phyloP scores from a whole-genome alignment of 2,329 filamentous ascomycete genomes.

The Fusarium sacchari region DNA sequence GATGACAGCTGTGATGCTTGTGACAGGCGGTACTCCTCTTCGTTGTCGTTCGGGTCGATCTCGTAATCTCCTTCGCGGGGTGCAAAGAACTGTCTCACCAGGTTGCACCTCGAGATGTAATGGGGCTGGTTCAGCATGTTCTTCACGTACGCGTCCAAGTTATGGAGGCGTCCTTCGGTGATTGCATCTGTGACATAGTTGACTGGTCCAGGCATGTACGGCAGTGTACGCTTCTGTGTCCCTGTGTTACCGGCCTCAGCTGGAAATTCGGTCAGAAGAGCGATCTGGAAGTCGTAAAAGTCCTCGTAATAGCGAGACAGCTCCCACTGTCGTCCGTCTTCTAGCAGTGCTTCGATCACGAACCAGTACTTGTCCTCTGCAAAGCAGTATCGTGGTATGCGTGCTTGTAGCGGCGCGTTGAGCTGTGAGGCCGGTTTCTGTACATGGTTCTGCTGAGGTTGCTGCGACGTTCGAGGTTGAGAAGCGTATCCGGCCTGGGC shows the following conservation, averaged over 20 bases:
- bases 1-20: constrained; percentile 75
- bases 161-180: constrained; percentile 90
- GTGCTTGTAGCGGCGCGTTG: constrained; percentile 81
- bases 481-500: constrained; percentile 44
- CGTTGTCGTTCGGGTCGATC: constrained; percentile 78
- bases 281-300: constrained; percentile 99
- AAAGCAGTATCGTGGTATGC: constrained; percentile 92
- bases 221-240: constrained; percentile 80
- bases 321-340: constrained; percentile 93
- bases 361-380: constrained; percentile 99
- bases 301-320: constrained; percentile 96
- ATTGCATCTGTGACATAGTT: constrained; percentile 99
- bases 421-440: constrained; percentile 63
- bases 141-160: constrained; percentile 95
- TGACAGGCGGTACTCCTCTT: constrained; percentile 82
- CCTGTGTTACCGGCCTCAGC: constrained; percentile 90
- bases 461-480: constrained; percentile 45
- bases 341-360: constrained; percentile 89
- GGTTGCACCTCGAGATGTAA: constrained; percentile 83
- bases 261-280: constrained; percentile 90
- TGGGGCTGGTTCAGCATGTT: constrained; percentile 84
- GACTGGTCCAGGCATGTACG: constrained; percentile 98
- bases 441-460: constrained; percentile 49
- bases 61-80: constrained; percentile 93
- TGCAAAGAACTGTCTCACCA: constrained; percentile 91